Base-by-base conservation (phyloP, 768 basidiomycete genomes). In the Rhizopogon rudus region DNA sequence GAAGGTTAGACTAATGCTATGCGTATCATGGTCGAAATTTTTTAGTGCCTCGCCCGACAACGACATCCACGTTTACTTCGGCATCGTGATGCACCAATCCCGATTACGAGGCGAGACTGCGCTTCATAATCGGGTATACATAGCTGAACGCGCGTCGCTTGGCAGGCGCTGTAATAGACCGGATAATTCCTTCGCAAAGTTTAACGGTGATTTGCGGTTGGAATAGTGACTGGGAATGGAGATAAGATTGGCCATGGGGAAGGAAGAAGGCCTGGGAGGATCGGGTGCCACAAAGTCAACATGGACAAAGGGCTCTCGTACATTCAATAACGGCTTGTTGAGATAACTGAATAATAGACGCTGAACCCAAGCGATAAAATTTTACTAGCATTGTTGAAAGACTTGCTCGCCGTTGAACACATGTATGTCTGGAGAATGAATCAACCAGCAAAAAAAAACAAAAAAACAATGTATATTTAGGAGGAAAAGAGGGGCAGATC, bases 211-310 rank as follows among this genome's bases (percentile, higher is more conserved):
- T 48, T 17, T 48, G 31, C 17, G 33, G 37, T 54, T 52, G 35
- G 40, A 56, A 56, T 53, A 56, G 35, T 29, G 51, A 40, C 40
- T 51, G 44, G 37, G 44, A 29, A 53, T 51, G 40, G 10, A 39
- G 57, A 40, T 45, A 37, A 53, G 40, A 60, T 50, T 43, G 48
- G 50, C 29, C 44, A 63, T 39, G 44, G 35, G 28, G 25, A 67
- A 67, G 63, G 69, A 67, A 67, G 66, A 68, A 65, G 63, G 35
- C 67, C 64, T 68, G 63, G 45, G 66, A 61, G 52, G 40, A 43
- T 6, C 29, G 43, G 25, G 25, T 59, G 68, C 67, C 68, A 66
- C 64, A 55, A 57, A 56, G 53, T n/a, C 62, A 63, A 68, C 0
- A 65, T 0, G 1, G 20, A n/a, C 44, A 68, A 70, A 68, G 42